Conservation (phyloP, 2,329 filamentous ascomycete genomes). For the Apiospora kogelbergensis region DNA sequence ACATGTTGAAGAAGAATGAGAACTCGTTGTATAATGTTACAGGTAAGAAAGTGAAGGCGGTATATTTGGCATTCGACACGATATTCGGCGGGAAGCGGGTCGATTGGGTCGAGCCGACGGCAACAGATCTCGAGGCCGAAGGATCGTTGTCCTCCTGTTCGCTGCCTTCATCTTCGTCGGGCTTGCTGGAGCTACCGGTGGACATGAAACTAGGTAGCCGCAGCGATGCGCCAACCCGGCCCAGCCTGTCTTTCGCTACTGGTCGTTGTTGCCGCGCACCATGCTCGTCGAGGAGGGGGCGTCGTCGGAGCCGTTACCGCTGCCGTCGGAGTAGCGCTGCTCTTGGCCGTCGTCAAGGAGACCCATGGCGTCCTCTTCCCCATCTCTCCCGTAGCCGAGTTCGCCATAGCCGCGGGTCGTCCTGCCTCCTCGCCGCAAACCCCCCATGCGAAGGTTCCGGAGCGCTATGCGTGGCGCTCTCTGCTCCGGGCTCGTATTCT, state of each 20-base stretch:
- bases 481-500: slow-evolving; percentile 49
- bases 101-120: slow-evolving; percentile 72
- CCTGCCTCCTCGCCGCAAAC: slow-evolving; percentile 56
- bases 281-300: slow-evolving; percentile 62
- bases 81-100: slow-evolving; percentile 84
- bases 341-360: slow-evolving; percentile 62
- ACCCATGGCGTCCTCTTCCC: slow-evolving; percentile 65
- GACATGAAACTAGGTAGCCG: slow-evolving; percentile 70
- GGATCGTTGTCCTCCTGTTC: slow-evolving; percentile 60
- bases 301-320: slow-evolving; percentile 65
- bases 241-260: slow-evolving; percentile 42
- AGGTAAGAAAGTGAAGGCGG: slow-evolving; percentile 88
- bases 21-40: slow-evolving; percentile 97
- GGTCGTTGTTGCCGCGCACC: slow-evolving; percentile 34
- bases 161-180: slow-evolving; percentile 47
- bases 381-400: slow-evolving; percentile 55
- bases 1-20: slow-evolving; percentile 99
- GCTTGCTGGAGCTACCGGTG: slow-evolving; percentile 29
- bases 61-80: slow-evolving; percentile 97
- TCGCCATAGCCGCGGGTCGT: slow-evolving; percentile 59
- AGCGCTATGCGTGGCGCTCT: slow-evolving; percentile 66
- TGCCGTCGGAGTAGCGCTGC: slow-evolving; percentile 59
- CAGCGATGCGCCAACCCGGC: slow-evolving; percentile 52
- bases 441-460: slow-evolving; percentile 67
- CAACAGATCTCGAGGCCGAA: slow-evolving; percentile 70